Evolutionary conservation across 257 asterid species (phyloP), one percentile per base, ranked within the genome.

Genomic region (Salvia hispanica): DNA sequence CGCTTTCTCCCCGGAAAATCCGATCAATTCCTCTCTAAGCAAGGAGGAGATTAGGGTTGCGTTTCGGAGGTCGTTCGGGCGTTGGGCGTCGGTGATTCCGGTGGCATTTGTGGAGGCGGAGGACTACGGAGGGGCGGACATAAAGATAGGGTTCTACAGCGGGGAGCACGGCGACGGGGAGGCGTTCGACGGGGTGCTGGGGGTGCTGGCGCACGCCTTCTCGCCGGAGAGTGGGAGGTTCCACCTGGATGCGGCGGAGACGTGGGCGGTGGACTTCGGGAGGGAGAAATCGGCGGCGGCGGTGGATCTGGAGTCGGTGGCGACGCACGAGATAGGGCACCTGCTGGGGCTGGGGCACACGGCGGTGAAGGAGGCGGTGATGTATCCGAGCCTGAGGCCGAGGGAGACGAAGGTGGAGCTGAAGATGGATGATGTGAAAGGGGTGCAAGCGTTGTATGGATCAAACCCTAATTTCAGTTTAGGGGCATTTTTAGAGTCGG

Each of bases 131-230:
- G 72, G 50, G 7, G 89, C 97, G 0, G 96, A 92, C 66, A 86
- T 92, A 9, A 86, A 75, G 51, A 87, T 92, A 63, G 97, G 95
- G 25, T 90, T 89, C 74, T 89, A 83, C 60, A 7, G 1, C 28
- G 95, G 97, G 0, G 90, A 92, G 2, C 98, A 92, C 66, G 96
- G 97, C 9, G 98, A 92, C 28, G 94, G 89, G 3, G 96, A 89
- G 81, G 81, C 91, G 58, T 90, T 92, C 62, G 95, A 90, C 61
- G 96, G 98, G 2, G 86, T 83, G 42, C 77, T 92, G 0, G 98
- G 98, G 3, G 83, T 90, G 3, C 73, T 90, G 48, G 98, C 92
- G 6, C 98, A 93, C 58, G 89, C 97, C 16, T 90, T 85, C 62
- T 85, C 95, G 28, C 98, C 98, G 4, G 94, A 88, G 72, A 88